Evolutionary conservation across 331 rosid species (phyloP).

Genomic region (Malus hybrid): DNA sequence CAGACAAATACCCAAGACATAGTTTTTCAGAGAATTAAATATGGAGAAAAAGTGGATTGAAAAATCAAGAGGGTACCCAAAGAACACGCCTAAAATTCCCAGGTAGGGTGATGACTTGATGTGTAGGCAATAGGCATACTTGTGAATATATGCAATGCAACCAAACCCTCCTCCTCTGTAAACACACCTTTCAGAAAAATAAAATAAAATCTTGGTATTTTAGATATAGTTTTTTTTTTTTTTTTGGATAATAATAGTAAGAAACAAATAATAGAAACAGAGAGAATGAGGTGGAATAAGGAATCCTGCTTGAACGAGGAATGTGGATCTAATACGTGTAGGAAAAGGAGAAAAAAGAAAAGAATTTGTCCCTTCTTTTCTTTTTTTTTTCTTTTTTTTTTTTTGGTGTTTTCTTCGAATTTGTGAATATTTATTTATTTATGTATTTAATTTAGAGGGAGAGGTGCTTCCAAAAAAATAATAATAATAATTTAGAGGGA

Average conservation of each 20-base stretch:
- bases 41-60: not conserved
- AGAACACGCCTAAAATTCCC: slow-evolving; percentile 19
- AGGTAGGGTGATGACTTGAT: slow-evolving; percentile 14
- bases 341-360: not conserved
- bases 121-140: slow-evolving; percentile 2
- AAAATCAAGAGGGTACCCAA: slow-evolving; percentile 13
- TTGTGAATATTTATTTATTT: not conserved
- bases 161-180: not conserved
- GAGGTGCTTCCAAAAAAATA: not conserved
- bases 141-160: not conserved
- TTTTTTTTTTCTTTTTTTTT: not conserved
- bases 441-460: not conserved
- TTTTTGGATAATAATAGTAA: no score
- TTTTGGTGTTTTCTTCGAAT: not conserved
- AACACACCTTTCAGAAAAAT: not conserved
- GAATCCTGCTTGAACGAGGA: slow-evolving; percentile 13
- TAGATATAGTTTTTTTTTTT: not conserved
- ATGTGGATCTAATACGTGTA: slow-evolving; percentile 11
- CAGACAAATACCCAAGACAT: slow-evolving; percentile 1
- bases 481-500: not conserved
- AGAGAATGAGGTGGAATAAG: not conserved
- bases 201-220: not conserved
- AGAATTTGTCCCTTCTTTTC: no score
- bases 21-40: not conserved
- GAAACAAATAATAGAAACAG: not conserved